Base-by-base conservation (phyloP, 179 eudicot species). In the Monotropa hypopitys region DNA sequence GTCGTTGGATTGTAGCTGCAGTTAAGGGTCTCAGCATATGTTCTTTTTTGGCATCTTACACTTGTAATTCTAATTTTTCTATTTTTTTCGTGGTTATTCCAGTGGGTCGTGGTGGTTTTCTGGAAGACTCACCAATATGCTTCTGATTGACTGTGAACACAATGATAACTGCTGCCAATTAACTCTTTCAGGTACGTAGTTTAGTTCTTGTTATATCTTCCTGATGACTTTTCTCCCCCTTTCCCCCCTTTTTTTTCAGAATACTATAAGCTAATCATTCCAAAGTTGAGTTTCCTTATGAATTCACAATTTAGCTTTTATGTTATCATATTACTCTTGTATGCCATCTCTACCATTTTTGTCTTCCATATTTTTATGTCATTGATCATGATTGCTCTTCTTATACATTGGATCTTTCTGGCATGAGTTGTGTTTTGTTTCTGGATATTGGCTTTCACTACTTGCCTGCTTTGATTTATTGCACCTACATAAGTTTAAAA, bases 61-160 rank as follows among this genome's bases (percentile, higher is more conserved):
- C 56, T 9, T 70, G 4, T 35, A 15, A 61, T 46, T 47, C 30
- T 71, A 28, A 15, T 40, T 57, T 2, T 42, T 33, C 70, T 50
- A 33, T 76, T 57, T 75, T 62, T 46, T 76, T 35, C 42, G 73
- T 76, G 51, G 68, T 43, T 33, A 50, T 71, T 79, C 51, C 84
- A 90, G 99, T 81, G 89, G 89, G 73, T 86, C 98, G 11, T 90
- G 94, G 96, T 77, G 89, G 84, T 91, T 90, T 73, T 89, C 98
- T 72, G 97, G 98, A 79, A 87, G 92, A 72, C 98, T 95, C 72
- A 96, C 92, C 56, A 93, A 88, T 81, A 84, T 93, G 97, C 87
- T 95, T 74, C 74, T 90, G 86, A 84, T 88, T 73, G 99, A 95
- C 85, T 91, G 96, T 85, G 98, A 90, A 85, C 90, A 85, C 56